Conservation (phyloP, 306 rosid genomes). For the Crotalaria pallida region DNA sequence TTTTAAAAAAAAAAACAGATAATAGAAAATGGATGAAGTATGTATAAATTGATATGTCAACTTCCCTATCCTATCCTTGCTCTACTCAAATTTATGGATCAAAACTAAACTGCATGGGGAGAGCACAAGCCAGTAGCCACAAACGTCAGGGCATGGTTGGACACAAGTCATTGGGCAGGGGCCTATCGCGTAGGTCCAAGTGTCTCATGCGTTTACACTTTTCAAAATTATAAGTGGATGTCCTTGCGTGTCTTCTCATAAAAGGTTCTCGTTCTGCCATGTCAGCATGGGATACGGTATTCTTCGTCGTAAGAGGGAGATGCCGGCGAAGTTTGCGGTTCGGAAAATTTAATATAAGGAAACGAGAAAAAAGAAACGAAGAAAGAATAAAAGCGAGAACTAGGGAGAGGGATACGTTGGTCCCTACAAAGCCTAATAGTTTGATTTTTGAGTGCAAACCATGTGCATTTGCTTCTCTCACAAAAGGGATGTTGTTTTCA, state of each 20-base stretch:
- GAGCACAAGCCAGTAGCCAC: no score
- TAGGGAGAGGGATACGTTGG: slow-evolving; percentile 9
- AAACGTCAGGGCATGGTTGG: not conserved
- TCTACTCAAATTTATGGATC: no score
- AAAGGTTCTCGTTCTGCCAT: slow-evolving; percentile 25
- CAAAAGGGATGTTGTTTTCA: not conserved
- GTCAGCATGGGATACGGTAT: slow-evolving; percentile 21
- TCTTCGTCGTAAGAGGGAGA: not conserved
- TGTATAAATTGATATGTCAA: no score
- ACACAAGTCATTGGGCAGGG: slow-evolving; percentile 13
- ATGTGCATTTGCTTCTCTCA: slow-evolving; percentile 71
- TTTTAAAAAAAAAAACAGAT: no score
- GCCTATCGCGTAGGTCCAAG: slow-evolving; percentile 31
- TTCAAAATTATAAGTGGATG: not conserved
- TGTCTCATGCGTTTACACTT: slow-evolving; percentile 10
- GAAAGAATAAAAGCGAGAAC: no score
- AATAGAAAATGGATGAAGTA: no score
- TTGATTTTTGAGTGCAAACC: slow-evolving; percentile 52
- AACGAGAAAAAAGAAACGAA: not conserved
- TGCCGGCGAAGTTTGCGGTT: slow-evolving; percentile 51
- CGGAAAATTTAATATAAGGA: not conserved
- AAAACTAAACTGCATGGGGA: no score
- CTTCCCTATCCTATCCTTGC: no score
- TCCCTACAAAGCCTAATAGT: slow-evolving; percentile 37
- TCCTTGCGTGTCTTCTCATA: not conserved